A percentile compares a stretch with the other conserved stretches of the same genome.
phyloP scores from a whole-genome alignment of 1,284 basidiomycete genomes.

The Cryptococcus jaspeensis region DNA sequence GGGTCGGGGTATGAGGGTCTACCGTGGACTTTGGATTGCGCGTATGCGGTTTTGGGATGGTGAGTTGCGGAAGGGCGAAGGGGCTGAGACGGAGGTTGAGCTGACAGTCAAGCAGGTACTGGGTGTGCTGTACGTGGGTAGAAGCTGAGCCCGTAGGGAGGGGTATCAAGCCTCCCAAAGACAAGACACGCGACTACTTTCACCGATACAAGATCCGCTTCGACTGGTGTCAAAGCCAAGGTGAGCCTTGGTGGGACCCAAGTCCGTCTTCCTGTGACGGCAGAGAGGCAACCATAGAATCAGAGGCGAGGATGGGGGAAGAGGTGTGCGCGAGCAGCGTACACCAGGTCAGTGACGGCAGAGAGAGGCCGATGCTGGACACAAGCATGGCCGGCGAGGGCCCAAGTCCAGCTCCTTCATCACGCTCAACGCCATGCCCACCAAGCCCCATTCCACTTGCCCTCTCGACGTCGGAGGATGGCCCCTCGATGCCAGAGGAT shows the following conservation, averaged over 20 bases:
- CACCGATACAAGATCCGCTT: conserved; percentile 46
- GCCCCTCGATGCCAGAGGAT: no score
- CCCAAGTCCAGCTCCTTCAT: no score
- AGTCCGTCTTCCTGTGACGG: no score
- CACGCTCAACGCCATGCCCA: no score
- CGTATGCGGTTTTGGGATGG: conserved; percentile 46
- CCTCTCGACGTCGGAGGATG: no score
- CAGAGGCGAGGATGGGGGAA: no score
- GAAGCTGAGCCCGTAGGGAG: conserved; percentile 34
- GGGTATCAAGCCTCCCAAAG: conserved; percentile 13
- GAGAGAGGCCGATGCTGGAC: neutral
- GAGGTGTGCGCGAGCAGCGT: neutral
- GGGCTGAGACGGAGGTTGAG: no score
- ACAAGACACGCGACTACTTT: conserved; percentile 21
- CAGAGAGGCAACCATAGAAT: no score
- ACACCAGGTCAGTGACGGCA: neutral
- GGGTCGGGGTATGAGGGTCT: conserved; percentile 39
- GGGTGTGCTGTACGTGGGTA: conserved; percentile 42
- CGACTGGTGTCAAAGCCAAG: conserved; percentile 44
- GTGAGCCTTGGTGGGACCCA: conserved; percentile 40
- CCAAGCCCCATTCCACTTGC: no score
- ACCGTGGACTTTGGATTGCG: conserved; percentile 35
- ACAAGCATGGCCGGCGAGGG: no score
- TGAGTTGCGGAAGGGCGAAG: no score
- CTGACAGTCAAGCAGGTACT: conserved; percentile 29